These are phyloP conservation scores for Warburgia ugandensis DNA, from an alignment of 164 flowering plant genomes.

Conservation along the genomic window DNA sequence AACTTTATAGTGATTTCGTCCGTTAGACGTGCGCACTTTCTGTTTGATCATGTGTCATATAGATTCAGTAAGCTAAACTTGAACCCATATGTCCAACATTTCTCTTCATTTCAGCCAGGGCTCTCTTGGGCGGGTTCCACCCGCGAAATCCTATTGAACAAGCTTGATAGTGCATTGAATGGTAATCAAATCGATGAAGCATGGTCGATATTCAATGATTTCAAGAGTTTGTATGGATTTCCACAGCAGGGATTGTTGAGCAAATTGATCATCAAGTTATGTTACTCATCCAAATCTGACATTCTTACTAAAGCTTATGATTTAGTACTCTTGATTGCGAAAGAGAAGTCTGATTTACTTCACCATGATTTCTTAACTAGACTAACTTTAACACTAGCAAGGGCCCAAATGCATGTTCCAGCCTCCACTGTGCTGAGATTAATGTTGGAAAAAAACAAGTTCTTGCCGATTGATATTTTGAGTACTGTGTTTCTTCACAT, in stretches of 20 bases:
- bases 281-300: slow-evolving; percentile 42
- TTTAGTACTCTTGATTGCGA: slow-evolving; percentile 33
- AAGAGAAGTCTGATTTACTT: slow-evolving; percentile 39
- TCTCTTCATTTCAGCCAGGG: slow-evolving; percentile 15
- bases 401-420: slow-evolving; percentile 61
- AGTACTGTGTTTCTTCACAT: slow-evolving; percentile 47
- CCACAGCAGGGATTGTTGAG: slow-evolving; percentile 33
- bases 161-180: slow-evolving; percentile 49
- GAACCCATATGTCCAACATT: slow-evolving; percentile 3
- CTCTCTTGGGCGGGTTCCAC: slow-evolving; percentile 34
- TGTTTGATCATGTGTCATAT: not conserved
- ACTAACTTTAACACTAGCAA: slow-evolving; percentile 52
- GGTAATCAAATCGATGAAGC: slow-evolving; percentile 48
- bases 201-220: slow-evolving; percentile 50
- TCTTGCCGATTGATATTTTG: slow-evolving; percentile 37
- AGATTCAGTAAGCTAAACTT: not conserved
- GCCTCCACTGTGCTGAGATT: slow-evolving; percentile 53
- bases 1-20: not conserved
- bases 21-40: not conserved
- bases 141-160: slow-evolving; percentile 30
- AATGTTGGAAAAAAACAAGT: slow-evolving; percentile 32
- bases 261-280: slow-evolving; percentile 40
- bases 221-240: slow-evolving; percentile 47
- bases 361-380: slow-evolving; percentile 29
- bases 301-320: slow-evolving; percentile 52